phyloP scores from a whole-genome alignment of 2,329 filamentous ascomycete species.

The Aspergillus novoparasiticus region DNA sequence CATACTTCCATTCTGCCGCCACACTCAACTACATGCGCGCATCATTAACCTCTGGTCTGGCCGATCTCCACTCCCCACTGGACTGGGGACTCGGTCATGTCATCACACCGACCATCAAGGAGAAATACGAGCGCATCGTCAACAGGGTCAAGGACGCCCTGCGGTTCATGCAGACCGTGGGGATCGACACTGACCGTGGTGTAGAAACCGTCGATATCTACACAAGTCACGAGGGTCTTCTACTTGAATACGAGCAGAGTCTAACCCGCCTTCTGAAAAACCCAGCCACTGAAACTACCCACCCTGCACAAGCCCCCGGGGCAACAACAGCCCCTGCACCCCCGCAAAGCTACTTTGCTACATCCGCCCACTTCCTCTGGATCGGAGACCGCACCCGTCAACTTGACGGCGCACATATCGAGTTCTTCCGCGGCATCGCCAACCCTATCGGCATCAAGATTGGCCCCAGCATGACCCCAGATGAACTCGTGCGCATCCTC shows the following conservation, averaged over 20 bases:
- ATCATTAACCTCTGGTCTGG: conserved; percentile 82
- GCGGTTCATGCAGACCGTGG: conserved; percentile 91
- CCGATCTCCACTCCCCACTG: conserved; percentile 88
- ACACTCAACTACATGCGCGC: conserved; percentile 92
- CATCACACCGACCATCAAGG: conserved; percentile 76
- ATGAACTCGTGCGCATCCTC: conserved; percentile 77
- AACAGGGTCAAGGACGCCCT: conserved; percentile 85
- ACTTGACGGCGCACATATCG: conserved; percentile 88
- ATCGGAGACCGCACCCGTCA: conserved; percentile 96
- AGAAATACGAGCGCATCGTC: conserved; percentile 84
- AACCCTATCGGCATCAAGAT: conserved; percentile 98
- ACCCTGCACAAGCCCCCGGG: conserved; percentile 16
- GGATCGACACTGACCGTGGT: conserved; percentile 80
- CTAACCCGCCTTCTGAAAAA: conserved; percentile 76
- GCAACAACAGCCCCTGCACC: conserved; percentile 63
- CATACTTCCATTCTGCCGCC: conserved; percentile 93
- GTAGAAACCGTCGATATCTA: conserved; percentile 92
- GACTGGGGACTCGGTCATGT: conserved; percentile 96
- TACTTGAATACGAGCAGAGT: conserved; percentile 91
- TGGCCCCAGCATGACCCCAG: conserved; percentile 76
- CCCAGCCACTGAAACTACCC: conserved; percentile 43
- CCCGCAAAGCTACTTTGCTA: conserved; percentile 80
- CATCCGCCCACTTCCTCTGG: conserved; percentile 96
- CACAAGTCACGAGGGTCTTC: conserved; percentile 91
- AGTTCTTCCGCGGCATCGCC: conserved; percentile 94